phyloP scores from a whole-genome alignment of 2,329 filamentous ascomycete species.

The Aspergillus vadensis region DNA sequence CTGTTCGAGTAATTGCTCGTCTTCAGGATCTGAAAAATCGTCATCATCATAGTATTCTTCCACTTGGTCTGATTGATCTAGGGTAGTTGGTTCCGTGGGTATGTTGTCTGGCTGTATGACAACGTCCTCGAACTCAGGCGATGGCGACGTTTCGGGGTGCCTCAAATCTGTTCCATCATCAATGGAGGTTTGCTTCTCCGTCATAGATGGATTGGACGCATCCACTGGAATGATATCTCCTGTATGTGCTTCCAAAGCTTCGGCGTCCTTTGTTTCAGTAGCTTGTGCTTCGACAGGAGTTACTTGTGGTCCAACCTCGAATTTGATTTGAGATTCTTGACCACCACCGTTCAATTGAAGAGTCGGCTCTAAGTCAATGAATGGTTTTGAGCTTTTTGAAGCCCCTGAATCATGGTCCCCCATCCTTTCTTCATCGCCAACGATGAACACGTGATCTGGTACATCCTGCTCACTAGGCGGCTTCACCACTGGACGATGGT shows the following conservation, averaged over 20 bases:
- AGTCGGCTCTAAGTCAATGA: conserved; percentile 36
- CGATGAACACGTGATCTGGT: conserved; percentile 31
- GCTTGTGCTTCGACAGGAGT: background rate
- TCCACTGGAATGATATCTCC: conserved; percentile 24
- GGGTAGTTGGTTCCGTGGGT: conserved; percentile 12
- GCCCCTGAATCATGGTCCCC: conserved; percentile 46
- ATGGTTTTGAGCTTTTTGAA: conserved; percentile 28
- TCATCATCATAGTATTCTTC: conserved; percentile 50
- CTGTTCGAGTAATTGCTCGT: conserved; percentile 83
- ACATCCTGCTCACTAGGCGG: conserved; percentile 24
- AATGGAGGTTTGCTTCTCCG: background rate
- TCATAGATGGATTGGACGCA: conserved; percentile 17
- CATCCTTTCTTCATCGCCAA: conserved; percentile 31
- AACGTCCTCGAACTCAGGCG: conserved; percentile 28
- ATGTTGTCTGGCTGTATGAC: conserved; percentile 18
- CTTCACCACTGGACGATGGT: conserved; percentile 27
- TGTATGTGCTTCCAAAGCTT: conserved; percentile 7
- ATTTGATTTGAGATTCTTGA: background rate
- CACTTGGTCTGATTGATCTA: background rate
- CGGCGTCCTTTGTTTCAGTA: background rate
- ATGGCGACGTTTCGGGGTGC: conserved; percentile 37
- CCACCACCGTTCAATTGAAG: conserved; percentile 8
- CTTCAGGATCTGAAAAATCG: conserved; percentile 82
- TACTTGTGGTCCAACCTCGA: background rate
- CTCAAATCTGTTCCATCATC: background rate